Evolutionary conservation across 352 stramenopile species (phyloP).

Genomic region (Phytophthora melonis): DNA sequence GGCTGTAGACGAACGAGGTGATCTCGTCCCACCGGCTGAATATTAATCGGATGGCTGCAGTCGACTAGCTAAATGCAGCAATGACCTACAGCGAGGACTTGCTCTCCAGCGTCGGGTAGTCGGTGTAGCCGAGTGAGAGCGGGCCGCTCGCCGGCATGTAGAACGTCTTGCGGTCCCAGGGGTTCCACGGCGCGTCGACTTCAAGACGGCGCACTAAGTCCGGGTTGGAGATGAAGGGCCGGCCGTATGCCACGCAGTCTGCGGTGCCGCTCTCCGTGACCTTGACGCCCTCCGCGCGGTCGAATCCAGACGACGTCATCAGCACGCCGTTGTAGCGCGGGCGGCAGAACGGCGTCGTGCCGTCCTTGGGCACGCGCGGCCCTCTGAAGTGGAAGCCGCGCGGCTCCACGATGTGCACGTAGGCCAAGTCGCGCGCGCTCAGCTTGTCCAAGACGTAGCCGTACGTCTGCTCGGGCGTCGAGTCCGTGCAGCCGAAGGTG

Average conservation of each 20-base stretch:
- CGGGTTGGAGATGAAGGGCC: constrained; percentile 75
- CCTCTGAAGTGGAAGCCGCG: constrained; percentile 45
- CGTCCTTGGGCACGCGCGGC: constrained; percentile 41
- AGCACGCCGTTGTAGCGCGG: constrained; percentile 58
- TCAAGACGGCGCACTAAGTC: constrained; percentile 63
- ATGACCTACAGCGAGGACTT: constrained; percentile 35
- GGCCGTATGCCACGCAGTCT: constrained; percentile 68
- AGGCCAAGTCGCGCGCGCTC: constrained; percentile 50
- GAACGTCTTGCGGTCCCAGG: constrained; percentile 50
- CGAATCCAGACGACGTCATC: constrained; percentile 62
- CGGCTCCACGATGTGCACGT: constrained; percentile 68
- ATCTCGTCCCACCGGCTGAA: neutral
- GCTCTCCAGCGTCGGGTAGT: constrained; percentile 55
- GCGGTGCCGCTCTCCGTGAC: constrained; percentile 44
- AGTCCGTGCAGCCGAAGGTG: constrained; percentile 51
- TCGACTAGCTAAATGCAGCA: constrained; percentile 7
- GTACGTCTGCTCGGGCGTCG: constrained; percentile 48
- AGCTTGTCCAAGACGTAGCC: constrained; percentile 49
- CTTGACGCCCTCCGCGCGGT: constrained; percentile 41
- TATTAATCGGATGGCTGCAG: constrained; percentile 1
- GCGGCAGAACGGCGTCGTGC: constrained; percentile 56
- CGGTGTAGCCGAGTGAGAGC: constrained; percentile 50
- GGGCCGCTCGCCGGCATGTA: constrained; percentile 45
- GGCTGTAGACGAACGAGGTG: neutral
- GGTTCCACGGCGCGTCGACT: constrained; percentile 45